These are phyloP conservation scores for Gossypium schwendimanii DNA, from an alignment of 441 rosid genomes.

Conservation along the genomic window DNA sequence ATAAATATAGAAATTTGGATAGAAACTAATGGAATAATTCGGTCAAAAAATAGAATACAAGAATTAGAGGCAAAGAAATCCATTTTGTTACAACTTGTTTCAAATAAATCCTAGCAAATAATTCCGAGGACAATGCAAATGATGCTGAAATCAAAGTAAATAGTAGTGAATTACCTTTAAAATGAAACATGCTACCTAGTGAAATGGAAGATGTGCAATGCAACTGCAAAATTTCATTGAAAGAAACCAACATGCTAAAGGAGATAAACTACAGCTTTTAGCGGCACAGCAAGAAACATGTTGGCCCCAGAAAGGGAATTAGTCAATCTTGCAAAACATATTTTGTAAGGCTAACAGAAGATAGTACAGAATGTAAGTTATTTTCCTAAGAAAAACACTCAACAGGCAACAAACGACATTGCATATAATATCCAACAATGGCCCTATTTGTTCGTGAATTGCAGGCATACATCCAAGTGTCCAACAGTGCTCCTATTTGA, in stretches of 20 bases:
- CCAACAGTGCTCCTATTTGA: conserved; percentile 11
- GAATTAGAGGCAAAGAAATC: neutral
- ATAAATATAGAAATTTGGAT: neutral
- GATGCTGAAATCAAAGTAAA: neutral
- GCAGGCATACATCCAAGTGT: neutral
- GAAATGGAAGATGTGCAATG: neutral
- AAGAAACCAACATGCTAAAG: neutral
- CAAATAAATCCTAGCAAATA: neutral
- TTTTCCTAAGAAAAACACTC: neutral
- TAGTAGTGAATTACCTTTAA: neutral
- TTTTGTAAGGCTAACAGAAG: neutral
- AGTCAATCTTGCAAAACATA: neutral
- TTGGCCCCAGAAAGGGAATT: neutral
- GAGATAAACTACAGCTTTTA: neutral
- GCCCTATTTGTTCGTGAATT: conserved; percentile 4
- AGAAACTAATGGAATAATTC: neutral
- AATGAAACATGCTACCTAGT: conserved; percentile 3
- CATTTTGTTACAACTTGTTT: neutral
- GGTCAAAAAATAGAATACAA: neutral
- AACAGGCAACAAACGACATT: neutral
- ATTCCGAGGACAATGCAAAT: neutral
- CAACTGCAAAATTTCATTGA: neutral
- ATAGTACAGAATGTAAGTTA: neutral
- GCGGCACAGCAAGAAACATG: neutral
- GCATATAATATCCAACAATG: conserved; percentile 2